phyloP scores from a whole-genome alignment of 495 filamentous ascomycete genomes.

The Penicillium nucicola region DNA sequence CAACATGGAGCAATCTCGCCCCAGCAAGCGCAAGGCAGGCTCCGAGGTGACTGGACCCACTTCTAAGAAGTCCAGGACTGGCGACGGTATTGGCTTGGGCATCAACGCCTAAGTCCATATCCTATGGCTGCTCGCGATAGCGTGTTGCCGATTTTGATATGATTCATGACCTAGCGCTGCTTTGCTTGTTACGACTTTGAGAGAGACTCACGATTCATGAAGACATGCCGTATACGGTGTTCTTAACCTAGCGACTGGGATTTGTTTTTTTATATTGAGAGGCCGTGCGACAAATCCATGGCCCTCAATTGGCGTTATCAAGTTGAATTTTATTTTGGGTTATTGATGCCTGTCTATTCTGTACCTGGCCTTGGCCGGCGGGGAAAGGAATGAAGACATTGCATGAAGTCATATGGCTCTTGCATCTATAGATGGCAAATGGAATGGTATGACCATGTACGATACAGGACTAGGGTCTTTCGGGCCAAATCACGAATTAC shows the following conservation, averaged over 20 bases:
- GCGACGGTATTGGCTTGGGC: constrained; percentile 59
- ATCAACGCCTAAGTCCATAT: constrained; percentile 45
- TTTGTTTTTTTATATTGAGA: background rate
- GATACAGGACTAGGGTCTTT: constrained; percentile 21
- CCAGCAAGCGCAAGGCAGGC: constrained; percentile 58
- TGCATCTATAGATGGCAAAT: constrained; percentile 1
- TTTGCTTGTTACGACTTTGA: constrained; percentile 20
- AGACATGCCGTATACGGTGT: constrained; percentile 17
- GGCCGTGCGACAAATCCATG: constrained; percentile 7
- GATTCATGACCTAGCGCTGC: constrained; percentile 27
- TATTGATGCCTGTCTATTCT: constrained; percentile 1
- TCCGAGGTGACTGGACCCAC: constrained; percentile 41
- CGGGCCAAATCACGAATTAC: background rate
- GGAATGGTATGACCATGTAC: constrained; percentile 17
- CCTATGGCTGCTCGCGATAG: constrained; percentile 1
- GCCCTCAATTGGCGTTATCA: constrained; percentile 2
- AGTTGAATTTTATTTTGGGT: constrained; percentile 9
- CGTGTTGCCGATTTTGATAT: constrained; percentile 9
- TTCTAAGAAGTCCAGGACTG: constrained; percentile 59
- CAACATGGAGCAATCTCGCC: constrained; percentile 32
- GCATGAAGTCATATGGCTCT: background rate
- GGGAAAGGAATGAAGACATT: background rate
- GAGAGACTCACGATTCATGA: constrained; percentile 33
- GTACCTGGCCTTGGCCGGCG: background rate
- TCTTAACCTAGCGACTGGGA: constrained; percentile 14